These are phyloP conservation scores for Thalia dealbata DNA, from an alignment of 176 grass and related monocot species.

Conservation along the genomic window DNA sequence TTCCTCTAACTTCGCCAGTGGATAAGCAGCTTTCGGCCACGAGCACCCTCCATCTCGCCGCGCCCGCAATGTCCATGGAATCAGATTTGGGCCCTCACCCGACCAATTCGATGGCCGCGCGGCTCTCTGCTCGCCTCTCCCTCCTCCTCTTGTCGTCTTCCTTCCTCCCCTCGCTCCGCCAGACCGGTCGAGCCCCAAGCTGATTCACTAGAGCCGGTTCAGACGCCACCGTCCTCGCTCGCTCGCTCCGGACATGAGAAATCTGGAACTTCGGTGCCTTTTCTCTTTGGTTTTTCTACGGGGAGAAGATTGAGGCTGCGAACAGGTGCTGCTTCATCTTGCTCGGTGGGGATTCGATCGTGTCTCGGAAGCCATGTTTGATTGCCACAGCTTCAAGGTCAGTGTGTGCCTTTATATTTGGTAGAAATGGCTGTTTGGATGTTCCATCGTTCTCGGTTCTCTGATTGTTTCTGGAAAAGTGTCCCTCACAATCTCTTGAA, in stretches of 20 bases:
- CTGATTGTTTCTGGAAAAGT: not conserved
- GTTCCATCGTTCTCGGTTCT: not conserved
- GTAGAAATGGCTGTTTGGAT: not conserved
- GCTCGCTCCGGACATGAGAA: conserved; percentile 1
- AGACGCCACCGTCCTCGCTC: not conserved
- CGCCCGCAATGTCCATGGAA: not conserved
- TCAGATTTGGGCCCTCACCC: not conserved
- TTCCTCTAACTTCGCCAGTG: too few relatives aligned
- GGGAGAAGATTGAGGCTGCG: not conserved
- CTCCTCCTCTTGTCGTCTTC: conserved; percentile 6
- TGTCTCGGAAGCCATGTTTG: not conserved
- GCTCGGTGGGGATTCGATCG: not conserved
- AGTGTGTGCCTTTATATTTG: not conserved
- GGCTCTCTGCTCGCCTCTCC: conserved; percentile 4
- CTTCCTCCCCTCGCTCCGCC: not conserved
- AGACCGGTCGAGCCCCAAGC: not conserved
- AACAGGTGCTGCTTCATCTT: not conserved
- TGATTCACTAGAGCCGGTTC: not conserved
- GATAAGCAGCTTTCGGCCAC: not conserved
- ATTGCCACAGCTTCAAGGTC: conserved; percentile 7
- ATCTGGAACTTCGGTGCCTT: not conserved
- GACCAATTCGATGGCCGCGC: not conserved
- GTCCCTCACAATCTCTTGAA: too few relatives aligned
- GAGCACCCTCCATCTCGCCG: not conserved
- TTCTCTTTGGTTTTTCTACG: not conserved